These are phyloP conservation scores for Xylariaceae sp. DNA, from an alignment of 2,329 filamentous ascomycete species.

Conservation along the genomic window DNA sequence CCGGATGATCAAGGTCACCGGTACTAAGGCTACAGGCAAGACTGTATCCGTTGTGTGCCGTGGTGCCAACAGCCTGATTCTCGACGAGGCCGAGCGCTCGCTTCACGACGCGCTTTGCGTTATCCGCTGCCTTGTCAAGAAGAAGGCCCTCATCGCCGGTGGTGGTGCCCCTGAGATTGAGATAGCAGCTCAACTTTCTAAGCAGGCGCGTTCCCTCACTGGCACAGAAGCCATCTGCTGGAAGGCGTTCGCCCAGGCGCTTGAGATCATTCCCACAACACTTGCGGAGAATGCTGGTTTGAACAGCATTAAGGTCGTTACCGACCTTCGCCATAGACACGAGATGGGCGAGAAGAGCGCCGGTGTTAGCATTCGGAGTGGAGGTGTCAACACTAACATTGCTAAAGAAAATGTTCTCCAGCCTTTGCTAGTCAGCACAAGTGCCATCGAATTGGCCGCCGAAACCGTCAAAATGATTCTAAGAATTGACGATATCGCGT, in stretches of 20 bases:
- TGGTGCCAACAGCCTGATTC: constrained; percentile 87
- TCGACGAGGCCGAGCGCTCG: constrained; percentile 95
- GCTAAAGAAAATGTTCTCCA: constrained; percentile 95
- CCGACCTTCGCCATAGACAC: constrained; percentile 88
- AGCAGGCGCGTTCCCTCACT: constrained; percentile 73
- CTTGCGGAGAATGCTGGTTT: constrained; percentile 95
- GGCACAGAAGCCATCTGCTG: constrained; percentile 97
- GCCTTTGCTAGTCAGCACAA: constrained; percentile 92
- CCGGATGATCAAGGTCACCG: constrained; percentile 90
- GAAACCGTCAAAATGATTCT: constrained; percentile 97
- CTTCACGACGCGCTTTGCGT: constrained; percentile 97
- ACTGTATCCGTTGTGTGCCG: constrained; percentile 93
- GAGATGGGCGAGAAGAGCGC: constrained; percentile 93
- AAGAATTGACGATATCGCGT: constrained; percentile 61
- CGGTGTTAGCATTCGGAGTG: constrained; percentile 95
- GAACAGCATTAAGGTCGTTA: constrained; percentile 98
- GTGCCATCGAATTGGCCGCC: constrained; percentile 91
- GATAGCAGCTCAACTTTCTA: constrained; percentile 79
- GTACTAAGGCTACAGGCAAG: constrained; percentile 76
- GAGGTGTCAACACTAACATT: constrained; percentile 95
- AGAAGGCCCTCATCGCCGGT: constrained; percentile 97
- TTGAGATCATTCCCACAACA: constrained; percentile 95
- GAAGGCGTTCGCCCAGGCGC: constrained; percentile 96
- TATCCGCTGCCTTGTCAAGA: constrained; percentile 96
- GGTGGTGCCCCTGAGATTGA: constrained; percentile 96